These are phyloP conservation scores for Plantago rigida DNA, from an alignment of 305 asterid species.

Conservation along the genomic window DNA sequence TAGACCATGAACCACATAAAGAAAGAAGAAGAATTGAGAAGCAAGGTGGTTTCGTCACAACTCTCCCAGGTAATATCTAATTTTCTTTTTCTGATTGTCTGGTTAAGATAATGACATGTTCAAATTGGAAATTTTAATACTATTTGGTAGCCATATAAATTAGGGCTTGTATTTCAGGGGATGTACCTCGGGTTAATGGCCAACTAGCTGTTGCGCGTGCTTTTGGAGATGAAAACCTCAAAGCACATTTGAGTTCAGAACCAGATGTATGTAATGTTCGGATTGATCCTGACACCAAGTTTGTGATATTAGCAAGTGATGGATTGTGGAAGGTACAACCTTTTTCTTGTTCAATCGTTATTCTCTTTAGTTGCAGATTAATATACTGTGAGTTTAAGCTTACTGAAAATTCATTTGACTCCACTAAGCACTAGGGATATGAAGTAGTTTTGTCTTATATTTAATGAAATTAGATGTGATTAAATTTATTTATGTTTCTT, in stretches of 20 bases:
- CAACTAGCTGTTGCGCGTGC: constrained; percentile 88
- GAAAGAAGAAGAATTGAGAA: constrained; percentile 66
- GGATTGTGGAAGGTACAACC: constrained; percentile 80
- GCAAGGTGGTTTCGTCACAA: constrained; percentile 76
- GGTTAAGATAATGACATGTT: constrained; percentile 1
- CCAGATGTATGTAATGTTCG: constrained; percentile 53
- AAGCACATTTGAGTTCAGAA: constrained; percentile 75
- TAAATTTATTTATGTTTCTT: too few relatives aligned
- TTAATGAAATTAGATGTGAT: too few relatives aligned
- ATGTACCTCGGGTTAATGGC: constrained; percentile 78
- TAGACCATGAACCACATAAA: constrained; percentile 66
- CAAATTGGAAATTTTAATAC: constrained; percentile 6
- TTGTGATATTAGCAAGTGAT: constrained; percentile 78
- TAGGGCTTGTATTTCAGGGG: constrained; percentile 44
- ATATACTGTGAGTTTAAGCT: too few relatives aligned
- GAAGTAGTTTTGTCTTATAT: too few relatives aligned
- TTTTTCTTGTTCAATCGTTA: background rate
- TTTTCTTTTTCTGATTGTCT: background rate
- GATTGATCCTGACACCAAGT: constrained; percentile 43
- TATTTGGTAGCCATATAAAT: constrained; percentile 22
- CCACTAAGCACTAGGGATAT: too few relatives aligned
- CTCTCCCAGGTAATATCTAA: constrained; percentile 52
- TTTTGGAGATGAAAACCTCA: constrained; percentile 76
- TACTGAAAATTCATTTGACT: too few relatives aligned
- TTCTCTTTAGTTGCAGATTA: too few relatives aligned